Conservation (phyloP, 2,329 filamentous ascomycete species). For the Xylaria arbuscula region DNA sequence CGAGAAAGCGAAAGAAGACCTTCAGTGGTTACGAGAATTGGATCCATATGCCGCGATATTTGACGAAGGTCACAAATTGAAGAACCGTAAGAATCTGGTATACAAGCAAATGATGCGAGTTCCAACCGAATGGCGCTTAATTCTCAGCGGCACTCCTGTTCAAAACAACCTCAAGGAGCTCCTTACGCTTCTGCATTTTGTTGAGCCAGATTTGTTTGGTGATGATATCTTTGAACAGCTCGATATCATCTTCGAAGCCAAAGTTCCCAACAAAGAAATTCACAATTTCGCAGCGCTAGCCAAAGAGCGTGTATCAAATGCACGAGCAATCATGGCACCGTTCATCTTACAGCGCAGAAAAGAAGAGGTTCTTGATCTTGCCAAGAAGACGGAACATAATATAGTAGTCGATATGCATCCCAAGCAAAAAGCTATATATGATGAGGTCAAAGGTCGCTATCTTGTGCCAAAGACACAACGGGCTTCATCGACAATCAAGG, state of each 20-base stretch:
- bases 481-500: constrained; percentile 66
- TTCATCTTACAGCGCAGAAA: constrained; percentile 96
- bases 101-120: constrained; percentile 85
- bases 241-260: constrained; percentile 90
- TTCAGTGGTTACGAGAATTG: constrained; percentile 62
- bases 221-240: constrained; percentile 78
- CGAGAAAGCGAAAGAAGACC: constrained; percentile 59
- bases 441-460: constrained; percentile 71
- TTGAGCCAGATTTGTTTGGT: constrained; percentile 86
- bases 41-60: constrained; percentile 74
- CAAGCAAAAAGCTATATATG: constrained; percentile 79
- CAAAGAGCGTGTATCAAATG: constrained; percentile 84
- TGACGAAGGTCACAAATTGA: constrained; percentile 93
- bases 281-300: constrained; percentile 87
- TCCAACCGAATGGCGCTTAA: constrained; percentile 81
- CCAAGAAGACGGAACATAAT: constrained; percentile 80
- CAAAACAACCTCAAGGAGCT: constrained; percentile 96
- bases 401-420: constrained; percentile 83
- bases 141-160: constrained; percentile 90
- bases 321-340: constrained; percentile 90
- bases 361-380: constrained; percentile 88
- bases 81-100: constrained; percentile 84
- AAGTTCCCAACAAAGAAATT: constrained; percentile 83
- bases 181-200: constrained; percentile 90
- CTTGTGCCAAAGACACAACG: constrained; percentile 69